Evolutionary conservation across 2,329 filamentous ascomycete genomes (phyloP), one percentile per base, ranked within the genome.

Genomic region (Verticillium tricorpus): DNA sequence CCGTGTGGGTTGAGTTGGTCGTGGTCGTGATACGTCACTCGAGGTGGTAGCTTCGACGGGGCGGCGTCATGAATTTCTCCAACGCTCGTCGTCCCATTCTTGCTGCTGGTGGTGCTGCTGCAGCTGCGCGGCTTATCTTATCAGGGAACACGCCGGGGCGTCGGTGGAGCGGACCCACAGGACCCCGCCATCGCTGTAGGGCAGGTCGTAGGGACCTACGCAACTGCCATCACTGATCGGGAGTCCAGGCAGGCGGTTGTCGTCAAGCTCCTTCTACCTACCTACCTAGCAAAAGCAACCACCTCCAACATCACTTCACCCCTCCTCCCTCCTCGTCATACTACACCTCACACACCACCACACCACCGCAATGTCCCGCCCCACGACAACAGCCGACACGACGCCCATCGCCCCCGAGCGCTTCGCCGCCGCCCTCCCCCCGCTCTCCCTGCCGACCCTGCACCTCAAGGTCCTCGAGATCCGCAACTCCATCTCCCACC

Each of bases 391-490:
- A n/a, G 79, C 85, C 61, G 82, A 85, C 69, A 73, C 86, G 7
- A 70, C 72, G 12, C 88, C 89, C 62, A 91, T 91, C 71, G 76
- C 82, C 56, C 78, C 86, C 31, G 73, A 79, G 19, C 84, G 83
- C 71, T 92, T 91, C 78, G 85, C 87, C 70, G 78, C 80, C 64
- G 90, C 90, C 28, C 81, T 93, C 67, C 79, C 82, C 66, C 84
- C 88, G 63, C 86, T 93, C 61, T 85, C 89, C 50, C 73, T 88
- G 66, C 81, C 84, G 65, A 83, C 83, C 62, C 86, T 93, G 7
- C 87, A 90, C 75, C 81, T 89, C 74, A 93, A 93, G 76, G 85
- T 89, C 63, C 84, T 89, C 71, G 91, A 93, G 74, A 82, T 93
- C 64, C 86, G 85, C 72, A 93, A 92, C 82, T 86, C 82, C 68